These are phyloP conservation scores for Monilinia polystroma DNA, from an alignment of 2,329 filamentous ascomycete genomes.

Conservation along the genomic window DNA sequence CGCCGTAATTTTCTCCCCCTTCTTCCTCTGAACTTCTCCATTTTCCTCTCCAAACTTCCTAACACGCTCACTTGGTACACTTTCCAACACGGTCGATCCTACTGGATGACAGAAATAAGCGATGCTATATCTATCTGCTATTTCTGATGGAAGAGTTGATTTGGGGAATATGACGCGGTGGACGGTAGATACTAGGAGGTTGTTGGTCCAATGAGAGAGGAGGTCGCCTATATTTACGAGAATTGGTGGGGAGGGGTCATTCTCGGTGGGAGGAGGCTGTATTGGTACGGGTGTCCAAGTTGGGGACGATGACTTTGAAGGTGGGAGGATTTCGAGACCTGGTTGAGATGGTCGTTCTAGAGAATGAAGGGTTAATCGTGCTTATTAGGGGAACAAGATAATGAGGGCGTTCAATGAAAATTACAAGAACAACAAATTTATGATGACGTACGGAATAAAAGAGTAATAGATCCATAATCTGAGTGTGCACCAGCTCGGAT, in stretches of 20 bases:
- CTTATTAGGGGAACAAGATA: neutral
- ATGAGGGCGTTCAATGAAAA: neutral
- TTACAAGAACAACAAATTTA: no score
- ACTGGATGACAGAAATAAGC: constrained; percentile 69
- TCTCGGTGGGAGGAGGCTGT: constrained; percentile 57
- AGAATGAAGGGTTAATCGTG: neutral
- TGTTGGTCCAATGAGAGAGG: constrained; percentile 85
- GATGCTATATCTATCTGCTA: constrained; percentile 58
- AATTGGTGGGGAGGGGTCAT: constrained; percentile 41
- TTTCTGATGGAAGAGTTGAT: constrained; percentile 21
- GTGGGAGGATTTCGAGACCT: constrained; percentile 77
- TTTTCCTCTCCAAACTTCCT: constrained; percentile 41
- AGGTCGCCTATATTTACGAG: constrained; percentile 70
- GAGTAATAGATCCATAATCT: constrained; percentile 68
- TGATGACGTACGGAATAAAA: constrained; percentile 63
- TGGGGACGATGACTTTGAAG: constrained; percentile 30
- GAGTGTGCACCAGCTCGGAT: constrained; percentile 89
- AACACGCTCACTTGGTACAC: constrained; percentile 61
- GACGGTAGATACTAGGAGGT: constrained; percentile 80
- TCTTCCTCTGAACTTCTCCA: constrained; percentile 42
- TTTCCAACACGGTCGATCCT: constrained; percentile 50
- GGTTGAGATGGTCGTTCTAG: constrained; percentile 71
- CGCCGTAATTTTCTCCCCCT: constrained; percentile 56
- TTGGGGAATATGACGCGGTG: constrained; percentile 78
- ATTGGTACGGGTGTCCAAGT: constrained; percentile 67